Evolutionary conservation across 148 eudicot species (phyloP), one percentile per base, ranked within the genome.

Genomic region (Cornus kousa): DNA sequence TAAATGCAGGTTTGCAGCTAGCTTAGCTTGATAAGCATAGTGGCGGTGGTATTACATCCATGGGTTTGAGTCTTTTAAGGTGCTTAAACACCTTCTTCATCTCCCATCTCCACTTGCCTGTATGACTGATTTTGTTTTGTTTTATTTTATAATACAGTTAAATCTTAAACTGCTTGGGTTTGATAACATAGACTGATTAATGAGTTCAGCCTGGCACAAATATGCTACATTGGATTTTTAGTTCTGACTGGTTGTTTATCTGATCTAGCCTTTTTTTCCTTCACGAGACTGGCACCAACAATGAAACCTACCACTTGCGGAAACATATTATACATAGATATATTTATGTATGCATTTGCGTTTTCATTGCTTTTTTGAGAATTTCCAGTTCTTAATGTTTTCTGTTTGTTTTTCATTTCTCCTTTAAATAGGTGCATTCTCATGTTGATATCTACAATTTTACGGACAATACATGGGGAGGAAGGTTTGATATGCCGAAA

Each of bases 391-490:
- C 71, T 76, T 16, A 68, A 23, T 46, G 10, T 3, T 60, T 82
- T 74, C 20, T 20, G 9, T 17, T 75, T 64, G 32, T 78, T 74
- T 5, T 77, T 62, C 33, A 4, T 80, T 23, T 68, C 20, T 77
- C 9, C 78, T 73, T 39, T n/a, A 28, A 59, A 10, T 85, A 97
- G 98, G 98, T 97, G 80, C 97, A 97, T 86, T 94, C 99, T 84
- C 99, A 97, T 88, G 99, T 97, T 82, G 96, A 97, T 79, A 77
- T 97, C 37, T 97, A 94, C 90, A 97, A 97, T 80, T 91, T 97
- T 83, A 84, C 92, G 8, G 92, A 87, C 77, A 97, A 97, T 78
- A 85, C 92, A 31, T 97, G 99, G 99, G 97, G 89, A 78, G 97
- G 85, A 83, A 88, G 91, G 84, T 97, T 97, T 83, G 96, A 91